phyloP scores from a whole-genome alignment of 2,329 filamentous ascomycete species.

The Neofusicoccum ribis region DNA sequence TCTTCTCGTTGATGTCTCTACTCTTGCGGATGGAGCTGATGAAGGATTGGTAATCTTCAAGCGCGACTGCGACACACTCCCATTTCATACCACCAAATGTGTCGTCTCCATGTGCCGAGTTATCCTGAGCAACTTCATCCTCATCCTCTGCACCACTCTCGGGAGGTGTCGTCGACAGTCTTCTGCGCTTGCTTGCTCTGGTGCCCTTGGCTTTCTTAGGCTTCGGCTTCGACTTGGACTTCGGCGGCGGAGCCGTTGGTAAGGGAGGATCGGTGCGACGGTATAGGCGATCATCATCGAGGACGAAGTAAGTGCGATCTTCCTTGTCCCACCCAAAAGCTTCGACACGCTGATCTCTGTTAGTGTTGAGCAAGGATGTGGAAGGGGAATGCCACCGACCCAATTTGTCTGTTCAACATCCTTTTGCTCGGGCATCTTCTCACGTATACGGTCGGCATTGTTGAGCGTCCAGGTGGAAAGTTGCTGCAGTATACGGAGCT shows the following conservation, averaged over 20 bases:
- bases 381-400: conserved; percentile 56
- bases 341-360: conserved; percentile 61
- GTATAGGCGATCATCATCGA: conserved; percentile 94
- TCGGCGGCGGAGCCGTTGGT: conserved; percentile 56
- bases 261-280: conserved; percentile 75
- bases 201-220: conserved; percentile 57
- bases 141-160: conserved; percentile 45
- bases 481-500: conserved; percentile 81
- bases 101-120: conserved; percentile 53
- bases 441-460: conserved; percentile 82
- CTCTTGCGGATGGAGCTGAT: conserved; percentile 71
- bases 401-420: conserved; percentile 80
- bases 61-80: conserved; percentile 85
- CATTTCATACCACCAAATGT: conserved; percentile 77
- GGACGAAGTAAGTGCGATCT: conserved; percentile 82
- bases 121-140: conserved; percentile 24
- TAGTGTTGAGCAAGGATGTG: background rate
- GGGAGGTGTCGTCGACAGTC: conserved; percentile 50
- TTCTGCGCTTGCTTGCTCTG: conserved; percentile 72
- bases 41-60: conserved; percentile 74
- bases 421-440: conserved; percentile 79
- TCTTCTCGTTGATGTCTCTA: conserved; percentile 81
- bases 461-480: conserved; percentile 86
- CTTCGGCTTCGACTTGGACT: conserved; percentile 61
- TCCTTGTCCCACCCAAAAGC: conserved; percentile 86